Percentiles rank a stretch among this genome's conserved stretches.
These are phyloP conservation scores for Yueomyces sp. DNA, from an alignment of 805 yeast species.

Conservation along the genomic window DNA sequence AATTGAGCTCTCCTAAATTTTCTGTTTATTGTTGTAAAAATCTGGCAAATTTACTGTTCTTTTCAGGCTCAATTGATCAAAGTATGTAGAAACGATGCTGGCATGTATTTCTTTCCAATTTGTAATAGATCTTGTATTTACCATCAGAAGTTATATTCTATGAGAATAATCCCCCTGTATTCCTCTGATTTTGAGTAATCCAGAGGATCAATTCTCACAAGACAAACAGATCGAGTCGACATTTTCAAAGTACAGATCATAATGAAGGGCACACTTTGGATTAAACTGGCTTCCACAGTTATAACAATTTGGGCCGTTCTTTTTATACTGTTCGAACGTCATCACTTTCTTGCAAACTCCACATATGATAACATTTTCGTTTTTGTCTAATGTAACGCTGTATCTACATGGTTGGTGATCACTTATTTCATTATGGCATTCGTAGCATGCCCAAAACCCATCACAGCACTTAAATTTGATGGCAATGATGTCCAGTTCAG, in stretches of 20 bases:
- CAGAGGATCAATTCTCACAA: neutral
- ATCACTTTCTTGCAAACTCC: slow-evolving; percentile 19
- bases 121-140: neutral
- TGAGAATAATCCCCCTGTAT: neutral
- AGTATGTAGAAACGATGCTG: too few species aligned
- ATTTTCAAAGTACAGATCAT: slow-evolving; percentile 16
- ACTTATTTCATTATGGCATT: slow-evolving; percentile 16
- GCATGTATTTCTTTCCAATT: neutral
- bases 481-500: slow-evolving; percentile 19
- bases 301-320: slow-evolving; percentile 8
- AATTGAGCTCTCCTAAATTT: too few species aligned
- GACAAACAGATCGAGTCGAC: too few species aligned
- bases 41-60: too few species aligned
- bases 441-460: slow-evolving; percentile 17
- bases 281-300: slow-evolving; percentile 16
- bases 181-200: neutral
- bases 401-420: slow-evolving; percentile 9
- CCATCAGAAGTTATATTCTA: neutral
- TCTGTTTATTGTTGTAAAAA: too few species aligned
- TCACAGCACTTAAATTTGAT: slow-evolving; percentile 19
- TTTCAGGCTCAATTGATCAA: too few species aligned
- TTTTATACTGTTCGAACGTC: slow-evolving; percentile 15
- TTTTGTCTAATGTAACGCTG: slow-evolving; percentile 3
- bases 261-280: slow-evolving; percentile 23
- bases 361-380: slow-evolving; percentile 14